These are phyloP conservation scores for Neocatenulostroma microsporum DNA, from an alignment of 2,329 filamentous ascomycete genomes.

Conservation along the genomic window DNA sequence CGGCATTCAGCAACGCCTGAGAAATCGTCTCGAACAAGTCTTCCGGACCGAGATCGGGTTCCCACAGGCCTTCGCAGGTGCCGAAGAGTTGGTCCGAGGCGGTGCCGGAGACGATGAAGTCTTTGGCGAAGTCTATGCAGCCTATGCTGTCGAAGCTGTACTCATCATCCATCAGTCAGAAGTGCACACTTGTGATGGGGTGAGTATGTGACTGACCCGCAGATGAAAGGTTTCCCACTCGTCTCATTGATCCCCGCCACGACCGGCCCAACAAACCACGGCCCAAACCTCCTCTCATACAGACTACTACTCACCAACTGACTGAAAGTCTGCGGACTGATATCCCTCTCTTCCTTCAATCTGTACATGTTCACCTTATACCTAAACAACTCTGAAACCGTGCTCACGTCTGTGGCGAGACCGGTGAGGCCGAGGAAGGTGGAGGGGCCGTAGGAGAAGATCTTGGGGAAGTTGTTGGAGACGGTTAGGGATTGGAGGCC, in stretches of 20 bases:
- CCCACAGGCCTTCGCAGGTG: constrained; percentile 97
- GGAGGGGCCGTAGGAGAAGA: constrained; percentile 87
- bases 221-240: constrained; percentile 92
- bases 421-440: constrained; percentile 94
- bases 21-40: constrained; percentile 98
- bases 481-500: constrained; percentile 94
- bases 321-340: constrained; percentile 88
- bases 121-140: constrained; percentile 98
- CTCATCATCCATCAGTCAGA: no score
- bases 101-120: constrained; percentile 96
- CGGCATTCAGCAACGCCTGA: constrained; percentile 87
- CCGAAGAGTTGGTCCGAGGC: constrained; percentile 97
- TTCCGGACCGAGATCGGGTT: constrained; percentile 89
- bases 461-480: constrained; percentile 99
- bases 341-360: constrained; percentile 93
- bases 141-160: constrained; percentile 87
- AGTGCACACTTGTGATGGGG: no score
- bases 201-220: constrained; percentile 61
- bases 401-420: constrained; percentile 89
- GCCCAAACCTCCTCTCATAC: constrained; percentile 93
- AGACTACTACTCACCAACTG: constrained; percentile 86
- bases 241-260: constrained; percentile 93
- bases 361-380: constrained; percentile 99
- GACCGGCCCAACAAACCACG: constrained; percentile 92
- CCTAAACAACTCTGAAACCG: constrained; percentile 92